Evolutionary conservation across 306 rosid species (phyloP).

Genomic region (Sesbania bispinosa): DNA sequence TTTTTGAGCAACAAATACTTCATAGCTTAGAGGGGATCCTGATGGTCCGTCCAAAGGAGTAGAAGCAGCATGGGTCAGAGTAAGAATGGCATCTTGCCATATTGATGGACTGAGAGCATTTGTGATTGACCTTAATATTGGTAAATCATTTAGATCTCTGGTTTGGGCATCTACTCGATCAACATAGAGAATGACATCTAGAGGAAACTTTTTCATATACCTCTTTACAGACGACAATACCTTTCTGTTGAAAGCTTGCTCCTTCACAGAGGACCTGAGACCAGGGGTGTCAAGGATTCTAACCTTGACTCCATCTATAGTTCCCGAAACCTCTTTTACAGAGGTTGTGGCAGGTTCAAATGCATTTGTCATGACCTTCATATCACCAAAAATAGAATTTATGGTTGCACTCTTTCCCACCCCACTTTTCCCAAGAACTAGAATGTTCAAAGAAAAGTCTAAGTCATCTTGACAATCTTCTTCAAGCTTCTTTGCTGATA

Average conservation of each 20-base stretch:
- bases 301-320: slow-evolving; percentile 45
- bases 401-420: slow-evolving; percentile 69
- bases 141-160: slow-evolving; percentile 38
- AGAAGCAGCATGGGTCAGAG: slow-evolving; percentile 62
- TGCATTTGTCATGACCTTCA: slow-evolving; percentile 40
- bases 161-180: slow-evolving; percentile 49
- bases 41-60: slow-evolving; percentile 46
- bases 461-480: slow-evolving; percentile 37
- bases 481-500: slow-evolving; percentile 47
- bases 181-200: slow-evolving; percentile 48
- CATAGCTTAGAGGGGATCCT: slow-evolving; percentile 49
- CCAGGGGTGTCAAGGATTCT: slow-evolving; percentile 66
- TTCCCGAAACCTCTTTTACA: slow-evolving; percentile 45
- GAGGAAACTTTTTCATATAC: slow-evolving; percentile 38
- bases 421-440: slow-evolving; percentile 60
- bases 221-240: slow-evolving; percentile 39
- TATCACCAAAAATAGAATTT: slow-evolving; percentile 50
- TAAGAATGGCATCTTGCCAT: slow-evolving; percentile 47
- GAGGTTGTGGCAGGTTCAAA: slow-evolving; percentile 50
- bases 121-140: slow-evolving; percentile 47
- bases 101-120: slow-evolving; percentile 41
- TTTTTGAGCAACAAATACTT: slow-evolving; percentile 40
- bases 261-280: slow-evolving; percentile 38
- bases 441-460: slow-evolving; percentile 52
- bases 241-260: slow-evolving; percentile 50